Percentiles rank a stretch among this genome's conserved stretches.
These are phyloP conservation scores for Soucietia sequanensis DNA, from an alignment of 805 yeast species.

Conservation along the genomic window DNA sequence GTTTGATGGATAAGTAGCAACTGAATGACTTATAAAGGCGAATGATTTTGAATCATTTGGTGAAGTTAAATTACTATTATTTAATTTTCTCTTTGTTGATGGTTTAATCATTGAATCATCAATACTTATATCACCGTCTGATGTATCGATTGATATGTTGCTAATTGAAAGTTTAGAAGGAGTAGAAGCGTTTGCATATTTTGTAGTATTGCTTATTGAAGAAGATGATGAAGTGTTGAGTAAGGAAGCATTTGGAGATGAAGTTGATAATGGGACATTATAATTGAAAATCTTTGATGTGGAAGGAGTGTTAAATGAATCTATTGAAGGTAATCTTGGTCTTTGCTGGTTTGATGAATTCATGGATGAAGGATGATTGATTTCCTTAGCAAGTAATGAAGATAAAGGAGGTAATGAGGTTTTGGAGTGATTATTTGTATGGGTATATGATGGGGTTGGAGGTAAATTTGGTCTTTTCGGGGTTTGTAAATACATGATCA, in stretches of 20 bases:
- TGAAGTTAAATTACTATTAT: conserved; percentile 3
- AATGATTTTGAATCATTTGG: conserved; percentile 39
- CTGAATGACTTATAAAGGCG: conserved; percentile 93
- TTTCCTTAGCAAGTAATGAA: conserved; percentile 1
- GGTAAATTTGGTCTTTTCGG: conserved; percentile 34
- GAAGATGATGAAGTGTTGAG: conserved; percentile 5
- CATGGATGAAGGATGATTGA: conserved; percentile 1
- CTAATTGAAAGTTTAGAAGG: conserved; percentile 4
- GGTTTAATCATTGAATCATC: conserved; percentile 4
- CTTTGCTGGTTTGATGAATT: too few species aligned
- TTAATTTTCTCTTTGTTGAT: neutral
- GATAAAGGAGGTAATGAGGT: conserved; percentile 42
- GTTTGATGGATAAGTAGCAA: conserved; percentile 77
- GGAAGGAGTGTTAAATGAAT: conserved; percentile 18
- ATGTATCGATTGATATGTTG: conserved; percentile 6
- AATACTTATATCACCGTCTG: conserved; percentile 4
- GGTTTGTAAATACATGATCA: conserved; percentile 26
- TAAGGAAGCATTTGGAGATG: conserved; percentile 7
- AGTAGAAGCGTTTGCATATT: too few species aligned
- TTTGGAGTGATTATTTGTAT: conserved; percentile 14
- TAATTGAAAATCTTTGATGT: conserved; percentile 8
- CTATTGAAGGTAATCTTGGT: conserved; percentile 27
- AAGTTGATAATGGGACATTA: conserved; percentile 5
- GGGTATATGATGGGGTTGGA: conserved; percentile 15
- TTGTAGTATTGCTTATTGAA: too few species aligned